Percentiles rank a stretch among this genome's conserved stretches.
Conservation (phyloP, 164 flowering plant species). For the Protea cynaroides region DNA sequence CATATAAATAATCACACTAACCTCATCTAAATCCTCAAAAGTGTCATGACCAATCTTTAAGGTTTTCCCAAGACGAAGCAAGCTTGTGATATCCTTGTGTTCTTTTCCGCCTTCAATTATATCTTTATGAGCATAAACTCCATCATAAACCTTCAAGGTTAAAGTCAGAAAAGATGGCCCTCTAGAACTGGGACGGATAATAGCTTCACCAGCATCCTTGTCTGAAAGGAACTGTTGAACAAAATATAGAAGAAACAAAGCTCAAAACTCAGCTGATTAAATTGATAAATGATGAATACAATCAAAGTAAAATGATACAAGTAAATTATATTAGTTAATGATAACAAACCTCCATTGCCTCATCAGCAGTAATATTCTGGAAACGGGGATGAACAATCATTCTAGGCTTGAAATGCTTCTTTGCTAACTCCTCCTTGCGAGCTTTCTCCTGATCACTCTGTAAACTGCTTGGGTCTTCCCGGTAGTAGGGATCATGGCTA, state of each 20-base stretch:
- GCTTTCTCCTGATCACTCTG: conserved; percentile 63
- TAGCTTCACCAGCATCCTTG: conserved; percentile 92
- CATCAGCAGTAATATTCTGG: conserved; percentile 85
- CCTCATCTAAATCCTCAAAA: conserved; percentile 96
- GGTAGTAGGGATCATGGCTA: conserved; percentile 59
- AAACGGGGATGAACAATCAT: conserved; percentile 97
- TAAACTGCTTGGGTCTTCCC: conserved; percentile 52
- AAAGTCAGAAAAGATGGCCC: conserved; percentile 81
- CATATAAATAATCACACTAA: conserved; percentile 6
- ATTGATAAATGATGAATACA: too few relatives aligned
- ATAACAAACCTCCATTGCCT: conserved; percentile 69
- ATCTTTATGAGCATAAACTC: conserved; percentile 91
- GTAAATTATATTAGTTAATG: not conserved
- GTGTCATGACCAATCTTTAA: conserved; percentile 92
- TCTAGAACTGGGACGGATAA: conserved; percentile 86
- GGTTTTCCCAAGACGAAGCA: conserved; percentile 86
- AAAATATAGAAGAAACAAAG: not conserved
- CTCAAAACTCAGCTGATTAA: too few relatives aligned
- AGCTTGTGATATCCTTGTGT: conserved; percentile 86
- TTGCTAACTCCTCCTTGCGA: conserved; percentile 84
- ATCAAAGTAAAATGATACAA: not conserved
- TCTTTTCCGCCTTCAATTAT: conserved; percentile 92
- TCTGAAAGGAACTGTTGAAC: conserved; percentile 62
- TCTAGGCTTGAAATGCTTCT: conserved; percentile 85
- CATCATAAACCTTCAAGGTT: conserved; percentile 84